Evolutionary conservation across 306 rosid genomes (phyloP), one percentile per base, ranked within the genome.

Genomic region (Sindora glabra): DNA sequence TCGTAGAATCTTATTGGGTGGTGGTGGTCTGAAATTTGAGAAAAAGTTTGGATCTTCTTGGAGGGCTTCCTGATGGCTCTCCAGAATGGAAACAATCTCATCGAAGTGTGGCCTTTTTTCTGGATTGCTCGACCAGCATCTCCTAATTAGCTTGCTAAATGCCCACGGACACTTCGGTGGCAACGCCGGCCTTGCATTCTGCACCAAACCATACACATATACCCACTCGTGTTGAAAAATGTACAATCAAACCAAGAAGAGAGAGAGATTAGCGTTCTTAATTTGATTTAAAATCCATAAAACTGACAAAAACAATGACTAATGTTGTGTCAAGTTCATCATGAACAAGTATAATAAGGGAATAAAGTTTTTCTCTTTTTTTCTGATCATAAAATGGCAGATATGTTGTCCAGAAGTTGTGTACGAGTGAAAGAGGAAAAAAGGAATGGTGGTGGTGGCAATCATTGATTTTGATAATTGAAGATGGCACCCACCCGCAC

Each of bases 141-240:
- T 74, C 55, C 72, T 82, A 27, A 92, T 79, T 36, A 92, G 90
- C 52, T 73, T 69, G 61, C 89, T 65, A 30, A 92, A 79, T 39
- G 89, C 90, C 71, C 26, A n/a, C 0, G 99, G 99, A 69, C 99
- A 92, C 41, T 71, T 81, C 3, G 87, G 41, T 36, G 95, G 96
- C 69, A 92, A 52, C 21, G 96, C 94, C 1, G 99, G 99, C 61
- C 99, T 92, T 71, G 85, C 92, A 78, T 92, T 92, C 99, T 92
- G 75, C 83, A 74, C 45, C 56, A 66, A 50, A 27, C 10, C 4
- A 49, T 71, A 45, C 58, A 62, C 46, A 19, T 47, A 12, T 54
- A 32, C n/a, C 6, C 1, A 15, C 29, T 5, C 5, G 24, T 36
- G 30, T 26, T 26, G 4, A 26, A 26, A 26, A 26, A 26, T 6